A percentile compares a stretch with the other conserved stretches of the same genome.
Conservation (phyloP, 257 asterid genomes). For the Nicotiana tomentosiformis region DNA sequence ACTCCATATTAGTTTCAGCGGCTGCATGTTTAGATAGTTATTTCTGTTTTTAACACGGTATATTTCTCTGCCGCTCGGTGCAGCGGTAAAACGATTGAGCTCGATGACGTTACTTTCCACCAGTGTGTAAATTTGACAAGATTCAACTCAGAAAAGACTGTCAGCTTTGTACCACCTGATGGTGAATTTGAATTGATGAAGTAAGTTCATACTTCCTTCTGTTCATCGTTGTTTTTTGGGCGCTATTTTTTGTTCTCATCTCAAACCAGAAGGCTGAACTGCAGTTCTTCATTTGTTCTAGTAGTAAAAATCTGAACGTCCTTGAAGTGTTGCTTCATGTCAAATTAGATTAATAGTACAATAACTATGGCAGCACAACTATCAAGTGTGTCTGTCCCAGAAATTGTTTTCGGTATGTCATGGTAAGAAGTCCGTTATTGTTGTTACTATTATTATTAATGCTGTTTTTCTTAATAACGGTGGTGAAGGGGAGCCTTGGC, state of each 20-base stretch:
- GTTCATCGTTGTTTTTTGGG: not conserved
- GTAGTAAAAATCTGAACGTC: not conserved
- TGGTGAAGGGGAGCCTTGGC: too few relatives aligned
- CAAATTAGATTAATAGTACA: not conserved
- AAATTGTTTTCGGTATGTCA: not conserved
- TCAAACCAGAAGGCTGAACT: not conserved
- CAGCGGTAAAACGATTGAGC: constrained; percentile 99
- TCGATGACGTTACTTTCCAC: constrained; percentile 98
- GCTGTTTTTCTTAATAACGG: too few relatives aligned
- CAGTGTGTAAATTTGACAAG: constrained; percentile 99
- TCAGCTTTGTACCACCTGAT: constrained; percentile 99
- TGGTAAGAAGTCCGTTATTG: too few relatives aligned
- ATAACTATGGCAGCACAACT: not conserved
- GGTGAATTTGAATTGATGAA: constrained; percentile 99
- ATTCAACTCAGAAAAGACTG: constrained; percentile 97
- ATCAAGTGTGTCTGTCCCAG: not conserved
- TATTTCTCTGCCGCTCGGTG: constrained; percentile 10
- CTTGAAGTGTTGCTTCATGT: not conserved
- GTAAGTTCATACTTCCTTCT: constrained; percentile 44
- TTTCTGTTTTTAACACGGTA: not conserved
- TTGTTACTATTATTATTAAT: too few relatives aligned
- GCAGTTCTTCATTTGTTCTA: not conserved
- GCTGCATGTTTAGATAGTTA: not conserved
- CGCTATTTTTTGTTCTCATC: not conserved
- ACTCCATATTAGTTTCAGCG: not conserved